phyloP scores from a whole-genome alignment of 2,329 filamentous ascomycete genomes.

The Chalaropsis ovoidea region DNA sequence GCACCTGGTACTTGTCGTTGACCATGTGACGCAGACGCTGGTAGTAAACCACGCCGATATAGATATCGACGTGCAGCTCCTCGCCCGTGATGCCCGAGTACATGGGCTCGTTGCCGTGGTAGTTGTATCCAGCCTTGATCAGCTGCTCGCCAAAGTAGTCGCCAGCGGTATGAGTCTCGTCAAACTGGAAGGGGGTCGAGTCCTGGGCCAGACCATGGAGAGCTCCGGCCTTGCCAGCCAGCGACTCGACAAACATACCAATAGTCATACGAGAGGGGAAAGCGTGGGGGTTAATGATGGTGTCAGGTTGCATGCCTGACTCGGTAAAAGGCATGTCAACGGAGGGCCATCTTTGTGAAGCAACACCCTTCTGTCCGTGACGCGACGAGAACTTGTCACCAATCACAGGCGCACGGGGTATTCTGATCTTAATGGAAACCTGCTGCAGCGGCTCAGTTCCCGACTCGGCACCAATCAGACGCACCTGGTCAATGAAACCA shows the following conservation, averaged over 20 bases:
- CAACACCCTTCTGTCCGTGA: slow-evolving; percentile 96
- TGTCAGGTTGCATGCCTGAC: slow-evolving; percentile 88
- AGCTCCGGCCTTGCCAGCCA: slow-evolving; percentile 88
- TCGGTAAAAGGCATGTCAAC: slow-evolving; percentile 95
- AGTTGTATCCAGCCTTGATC: slow-evolving; percentile 91
- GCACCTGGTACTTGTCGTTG: slow-evolving; percentile 97
- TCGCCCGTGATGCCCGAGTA: slow-evolving; percentile 95
- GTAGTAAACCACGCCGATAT: slow-evolving; percentile 95
- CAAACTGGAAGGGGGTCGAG: slow-evolving; percentile 88
- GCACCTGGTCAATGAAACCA: slow-evolving; percentile 85
- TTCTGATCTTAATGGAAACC: slow-evolving; percentile 83
- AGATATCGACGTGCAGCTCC: slow-evolving; percentile 90
- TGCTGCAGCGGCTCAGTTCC: slow-evolving; percentile 77
- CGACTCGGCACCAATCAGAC: slow-evolving; percentile 74
- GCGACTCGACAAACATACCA: slow-evolving; percentile 96
- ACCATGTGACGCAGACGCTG: slow-evolving; percentile 98
- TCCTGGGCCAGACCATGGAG: slow-evolving; percentile 95
- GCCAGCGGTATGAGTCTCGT: slow-evolving; percentile 79
- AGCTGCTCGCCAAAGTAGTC: slow-evolving; percentile 96
- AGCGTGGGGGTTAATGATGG: slow-evolving; percentile 98
- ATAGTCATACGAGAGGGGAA: slow-evolving; percentile 99
- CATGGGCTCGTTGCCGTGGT: slow-evolving; percentile 96
- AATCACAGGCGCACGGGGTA: slow-evolving; percentile 83
- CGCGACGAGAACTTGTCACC: slow-evolving; percentile 99
- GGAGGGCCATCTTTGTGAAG: slow-evolving; percentile 88